A percentile compares a stretch with the other conserved stretches of the same genome.
These are phyloP conservation scores for Magnusiomyces tetraspermus DNA, from an alignment of 1,139 yeast genomes.

Conservation along the genomic window DNA sequence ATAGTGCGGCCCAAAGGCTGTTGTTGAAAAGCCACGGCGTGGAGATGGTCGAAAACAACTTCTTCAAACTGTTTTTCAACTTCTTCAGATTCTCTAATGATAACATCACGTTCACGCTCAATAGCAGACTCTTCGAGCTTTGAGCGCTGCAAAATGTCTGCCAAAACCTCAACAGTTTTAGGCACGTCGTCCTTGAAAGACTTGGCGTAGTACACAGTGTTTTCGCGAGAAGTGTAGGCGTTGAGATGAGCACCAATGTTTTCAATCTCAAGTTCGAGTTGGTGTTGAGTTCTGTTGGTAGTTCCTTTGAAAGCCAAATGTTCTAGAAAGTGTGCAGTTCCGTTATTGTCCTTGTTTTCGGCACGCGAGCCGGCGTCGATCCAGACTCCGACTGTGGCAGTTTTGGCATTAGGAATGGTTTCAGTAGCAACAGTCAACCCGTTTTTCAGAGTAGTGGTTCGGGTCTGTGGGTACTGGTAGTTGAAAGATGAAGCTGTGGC, in stretches of 20 bases:
- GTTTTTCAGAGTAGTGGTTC: constrained; percentile 59
- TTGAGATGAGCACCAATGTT: constrained; percentile 94
- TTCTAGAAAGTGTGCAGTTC: constrained; percentile 95
- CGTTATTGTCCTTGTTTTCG: constrained; percentile 72
- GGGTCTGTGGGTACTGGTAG: constrained; percentile 39
- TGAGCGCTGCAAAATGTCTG: constrained; percentile 83
- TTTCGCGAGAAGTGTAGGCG: constrained; percentile 95
- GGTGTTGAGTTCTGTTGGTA: constrained; percentile 64
- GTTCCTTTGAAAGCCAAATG: constrained; percentile 97
- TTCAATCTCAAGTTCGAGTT: constrained; percentile 86
- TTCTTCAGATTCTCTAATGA: constrained; percentile 92
- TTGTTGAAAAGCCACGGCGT: constrained; percentile 78
- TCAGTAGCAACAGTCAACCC: constrained; percentile 42
- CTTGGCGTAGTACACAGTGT: constrained; percentile 93
- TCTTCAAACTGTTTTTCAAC: constrained; percentile 98
- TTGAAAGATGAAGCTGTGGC: constrained; percentile 18
- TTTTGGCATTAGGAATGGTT: constrained; percentile 10
- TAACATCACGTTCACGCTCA: constrained; percentile 92
- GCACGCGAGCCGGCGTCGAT: constrained; percentile 98
- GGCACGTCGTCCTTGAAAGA: constrained; percentile 74
- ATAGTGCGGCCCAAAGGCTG: constrained; percentile 98
- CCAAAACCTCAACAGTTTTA: constrained; percentile 73
- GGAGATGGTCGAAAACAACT: constrained; percentile 93
- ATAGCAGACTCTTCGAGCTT: constrained; percentile 74
- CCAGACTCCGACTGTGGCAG: constrained; percentile 68